Base-by-base conservation (phyloP, 306 rosid species). In the Crataegus laevigata region DNA sequence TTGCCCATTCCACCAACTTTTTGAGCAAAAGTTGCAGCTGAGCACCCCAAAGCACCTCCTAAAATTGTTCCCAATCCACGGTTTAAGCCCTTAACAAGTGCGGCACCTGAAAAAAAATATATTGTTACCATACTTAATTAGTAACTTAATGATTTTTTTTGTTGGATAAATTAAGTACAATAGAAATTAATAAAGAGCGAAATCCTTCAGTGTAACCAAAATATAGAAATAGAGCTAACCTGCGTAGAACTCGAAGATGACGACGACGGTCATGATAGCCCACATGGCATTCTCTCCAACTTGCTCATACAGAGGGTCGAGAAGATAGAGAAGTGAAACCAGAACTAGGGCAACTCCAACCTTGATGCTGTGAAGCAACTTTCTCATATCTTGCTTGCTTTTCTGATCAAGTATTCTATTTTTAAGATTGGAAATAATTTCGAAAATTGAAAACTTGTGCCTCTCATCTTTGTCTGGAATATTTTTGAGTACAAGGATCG, bases 201-300 rank as follows among this genome's bases (percentile, higher is more conserved):
- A 47, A 15, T 6, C 6, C 18, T 15, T 18, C 54, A 15, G 2
- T 15, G 54, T 47, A 47, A 47, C 21, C 3, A 34, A 34, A 34
- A 34, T 6, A 1, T 17, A 47, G 18, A 47, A 47, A 18, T 47
- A 15, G 54, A 47, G 54, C 17, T 3, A 22, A 90, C 98, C 98
- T 82, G 98, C 96, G 9, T 73, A 90, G 88, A 87, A 89, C 83
- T 94, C 98, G 71, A 89, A 91, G 74, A 90, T 80, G 71, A 94
- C 98, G 0, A 90, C 84, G 22, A 94, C 98, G 3, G 98, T 94
- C 94, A 94, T 94, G 6, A 91, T 86, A 62, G 98, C 96, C 98
- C 98, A 94, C 97, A 91, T 90, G 71, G 97, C 98, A 79, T 91
- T 91, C 8, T 91, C 91, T 59, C 97, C 96, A 58, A 91, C 89